These are phyloP conservation scores for Fusarium robinianum DNA, from an alignment of 2,329 filamentous ascomycete species.

Conservation along the genomic window DNA sequence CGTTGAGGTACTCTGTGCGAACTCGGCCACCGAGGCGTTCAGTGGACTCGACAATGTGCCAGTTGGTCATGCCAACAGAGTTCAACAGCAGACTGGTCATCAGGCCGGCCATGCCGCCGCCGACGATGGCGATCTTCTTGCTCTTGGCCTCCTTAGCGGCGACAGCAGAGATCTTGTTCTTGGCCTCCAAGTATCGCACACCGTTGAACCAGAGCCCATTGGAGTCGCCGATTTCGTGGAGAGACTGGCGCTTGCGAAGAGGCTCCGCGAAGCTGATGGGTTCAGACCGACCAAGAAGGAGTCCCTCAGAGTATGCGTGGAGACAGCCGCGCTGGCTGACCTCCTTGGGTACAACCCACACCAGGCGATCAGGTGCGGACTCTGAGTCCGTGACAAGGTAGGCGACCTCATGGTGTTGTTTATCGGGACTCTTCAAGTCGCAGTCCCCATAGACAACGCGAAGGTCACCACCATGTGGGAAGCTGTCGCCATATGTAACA, in stretches of 20 bases:
- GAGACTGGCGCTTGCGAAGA: conserved; percentile 59
- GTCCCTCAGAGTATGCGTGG: conserved; percentile 44
- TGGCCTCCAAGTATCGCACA: conserved; percentile 32
- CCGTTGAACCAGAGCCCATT: conserved; percentile 35
- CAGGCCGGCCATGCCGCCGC: conserved; percentile 45
- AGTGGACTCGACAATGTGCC: conserved; percentile 50
- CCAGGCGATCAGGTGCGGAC: not conserved
- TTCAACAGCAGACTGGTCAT: conserved; percentile 43
- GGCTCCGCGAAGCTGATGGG: conserved; percentile 39
- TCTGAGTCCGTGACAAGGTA: not conserved
- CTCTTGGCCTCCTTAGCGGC: conserved; percentile 32
- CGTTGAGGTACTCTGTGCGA: conserved; percentile 49
- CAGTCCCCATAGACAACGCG: not conserved
- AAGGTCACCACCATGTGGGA: not conserved
- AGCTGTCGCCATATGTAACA: not conserved
- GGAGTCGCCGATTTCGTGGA: conserved; percentile 62
- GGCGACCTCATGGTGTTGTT: not conserved
- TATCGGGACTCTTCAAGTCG: too few relatives aligned
- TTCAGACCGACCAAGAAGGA: conserved; percentile 44
- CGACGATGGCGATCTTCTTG: conserved; percentile 41
- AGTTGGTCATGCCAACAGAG: conserved; percentile 49
- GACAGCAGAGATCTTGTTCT: conserved; percentile 25
- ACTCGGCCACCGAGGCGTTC: conserved; percentile 49
- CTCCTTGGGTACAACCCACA: not conserved
- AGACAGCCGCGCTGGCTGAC: conserved; percentile 42